Evolutionary conservation across 1,284 basidiomycete genomes (phyloP), one percentile per base, ranked within the genome.

Genomic region (Ustilago bromivora): DNA sequence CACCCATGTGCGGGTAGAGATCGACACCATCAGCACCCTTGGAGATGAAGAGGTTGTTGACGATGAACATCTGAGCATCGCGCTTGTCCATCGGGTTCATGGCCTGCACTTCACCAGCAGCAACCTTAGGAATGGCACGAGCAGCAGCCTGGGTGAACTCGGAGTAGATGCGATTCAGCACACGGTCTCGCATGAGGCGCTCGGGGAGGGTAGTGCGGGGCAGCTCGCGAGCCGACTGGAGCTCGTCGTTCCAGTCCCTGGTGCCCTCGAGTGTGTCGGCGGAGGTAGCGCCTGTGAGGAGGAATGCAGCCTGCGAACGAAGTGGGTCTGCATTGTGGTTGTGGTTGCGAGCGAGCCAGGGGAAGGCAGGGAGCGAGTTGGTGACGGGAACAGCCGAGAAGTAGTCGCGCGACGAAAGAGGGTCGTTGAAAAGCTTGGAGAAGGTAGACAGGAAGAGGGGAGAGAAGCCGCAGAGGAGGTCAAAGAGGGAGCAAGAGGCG

Each of bases 191-290:
- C 74, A 89, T 83, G 34, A 89, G 87, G 15, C 89, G 86, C 78
- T 90, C 89, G 62, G 88, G 87, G 65, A 89, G 87, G 17, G 84
- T 87, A 34, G 84, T 80, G 64, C 86, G 85, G 12, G 89, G 89
- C 43, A 90, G 83, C 83, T 90, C 90, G 59, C 88, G 87, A 72
- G 88, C 88, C 43, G 88, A 88, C 73, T 89, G 89, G 43, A 90
- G 87, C 86, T 90, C 90, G 78, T 90, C 90, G 82, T 90, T 90
- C 90, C 90, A 90, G 81, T 90, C 90, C 62, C 89, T 86, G 5
- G 89, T 88, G 23, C 86, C 87, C 62, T 90, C 89, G 34, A 90
- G 85, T 17, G 87, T 87, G 58, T 90, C 89, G 32, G 88, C 85
- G 2, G 86, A 86, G 62, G 84, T 88, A 47, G 88, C 88, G 36